Percentiles rank a stretch among this genome's conserved stretches.
phyloP scores from a whole-genome alignment of 768 basidiomycete genomes.

The Tremella mesenterica region DNA sequence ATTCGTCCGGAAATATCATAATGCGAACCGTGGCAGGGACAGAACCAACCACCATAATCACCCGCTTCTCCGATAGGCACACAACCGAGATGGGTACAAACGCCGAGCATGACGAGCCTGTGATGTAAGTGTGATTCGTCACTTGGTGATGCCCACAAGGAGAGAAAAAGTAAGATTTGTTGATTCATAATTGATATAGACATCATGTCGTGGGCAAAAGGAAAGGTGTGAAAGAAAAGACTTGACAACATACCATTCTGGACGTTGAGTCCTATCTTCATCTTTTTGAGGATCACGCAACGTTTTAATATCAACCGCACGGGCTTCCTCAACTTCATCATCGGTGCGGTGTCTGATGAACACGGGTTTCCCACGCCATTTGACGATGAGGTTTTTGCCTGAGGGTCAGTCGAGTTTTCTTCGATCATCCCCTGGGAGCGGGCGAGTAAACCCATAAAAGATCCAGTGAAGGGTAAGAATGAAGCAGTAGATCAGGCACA shows the following conservation, averaged over 20 bases:
- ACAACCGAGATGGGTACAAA: slow-evolving; percentile 85
- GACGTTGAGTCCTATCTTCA: slow-evolving; percentile 78
- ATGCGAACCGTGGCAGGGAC: slow-evolving; percentile 98
- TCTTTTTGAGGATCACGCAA: slow-evolving; percentile 90
- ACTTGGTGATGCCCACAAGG: not conserved
- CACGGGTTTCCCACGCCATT: slow-evolving; percentile 99
- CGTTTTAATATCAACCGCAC: slow-evolving; percentile 68
- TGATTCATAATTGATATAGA: too few species aligned
- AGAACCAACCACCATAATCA: slow-evolving; percentile 99
- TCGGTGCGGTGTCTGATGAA: slow-evolving; percentile 94
- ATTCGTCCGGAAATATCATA: slow-evolving; percentile 89
- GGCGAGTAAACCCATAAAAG: too few species aligned
- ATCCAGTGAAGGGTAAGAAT: too few species aligned
- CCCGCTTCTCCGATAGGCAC: slow-evolving; percentile 96
- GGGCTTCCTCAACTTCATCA: slow-evolving; percentile 87
- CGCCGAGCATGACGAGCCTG: slow-evolving; percentile 50
- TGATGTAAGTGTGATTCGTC: slow-evolving; percentile 6
- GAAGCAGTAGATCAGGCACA: too few species aligned
- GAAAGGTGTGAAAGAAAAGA: not conserved
- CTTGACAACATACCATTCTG: slow-evolving; percentile 82
- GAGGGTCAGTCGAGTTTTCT: not conserved
- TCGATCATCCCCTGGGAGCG: not conserved
- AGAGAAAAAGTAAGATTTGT: not conserved
- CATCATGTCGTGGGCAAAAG: not conserved
- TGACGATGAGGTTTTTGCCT: slow-evolving; percentile 43